Evolutionary conservation across 345 rosid species (phyloP), one percentile per base, ranked within the genome.

Genomic region (Populus davidiana): DNA sequence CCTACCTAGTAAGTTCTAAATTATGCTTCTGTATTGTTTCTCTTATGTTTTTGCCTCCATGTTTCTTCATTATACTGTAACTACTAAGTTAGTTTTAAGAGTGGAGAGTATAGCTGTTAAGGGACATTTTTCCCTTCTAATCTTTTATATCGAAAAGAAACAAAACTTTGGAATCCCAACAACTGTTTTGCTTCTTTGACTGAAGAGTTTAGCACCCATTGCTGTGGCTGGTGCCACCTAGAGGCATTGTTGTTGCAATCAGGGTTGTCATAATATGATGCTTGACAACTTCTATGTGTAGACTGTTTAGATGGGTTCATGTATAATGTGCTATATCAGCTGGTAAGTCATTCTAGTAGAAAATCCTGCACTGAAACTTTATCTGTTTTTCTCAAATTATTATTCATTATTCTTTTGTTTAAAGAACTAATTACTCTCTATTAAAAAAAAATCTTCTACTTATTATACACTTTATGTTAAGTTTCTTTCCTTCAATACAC

Each of bases 1-100:
- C 98, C 93, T 52, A 91, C 95, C 72, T 93, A 87, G 99, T 93
- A 85, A 70, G 97, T 78, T 62, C 72, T 76, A 29, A 23, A 27
- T 72, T 71, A 68, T 83, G 38, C 81, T 64, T 80, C 68, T 50
- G 17, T 20, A 65, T 67, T 14, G 0, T 44, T 73, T 33, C 67
- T 68, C 49, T 50, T 18, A 38, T 66, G 43, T 17, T 68, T 75
- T 73, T 78, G 54, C 44, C 27, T 50, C 29, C 31, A 70, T 56
- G n/a, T 68, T 21, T 52, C 12, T 71, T 23, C 5, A n/a, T 35
- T 12, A 5, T 47, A 31, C 14, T 21, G 27, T 29, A 5, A 23
- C 39, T 21, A 13, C 47, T 21, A 52, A 66, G 16, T 66, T 12
- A n/a, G 5, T 10, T 16, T 49, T 17, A 49, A 17, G 20, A 49